Conservation (phyloP, 1,284 basidiomycete genomes). For the Coniferiporia weirii region DNA sequence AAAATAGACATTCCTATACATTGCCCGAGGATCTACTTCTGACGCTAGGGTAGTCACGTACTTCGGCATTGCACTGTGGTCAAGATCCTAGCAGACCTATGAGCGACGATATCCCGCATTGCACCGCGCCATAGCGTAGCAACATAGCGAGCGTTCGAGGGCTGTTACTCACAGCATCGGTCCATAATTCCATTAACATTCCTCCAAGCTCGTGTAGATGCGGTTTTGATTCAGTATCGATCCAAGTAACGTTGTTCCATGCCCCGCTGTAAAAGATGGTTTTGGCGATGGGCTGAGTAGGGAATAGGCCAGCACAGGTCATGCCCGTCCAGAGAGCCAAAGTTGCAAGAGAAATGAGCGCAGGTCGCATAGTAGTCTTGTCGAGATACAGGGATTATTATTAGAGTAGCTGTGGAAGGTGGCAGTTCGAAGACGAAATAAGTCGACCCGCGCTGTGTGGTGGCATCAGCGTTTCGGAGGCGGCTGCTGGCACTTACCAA, state of each 20-base stretch:
- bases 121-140: background rate
- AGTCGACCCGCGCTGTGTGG: too few relatives aligned
- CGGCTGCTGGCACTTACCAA: background rate
- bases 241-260: constrained; percentile 39
- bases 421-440: background rate
- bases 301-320: constrained; percentile 32
- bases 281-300: constrained; percentile 41
- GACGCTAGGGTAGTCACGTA: constrained; percentile 31
- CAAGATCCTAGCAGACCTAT: background rate
- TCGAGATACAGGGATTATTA: background rate
- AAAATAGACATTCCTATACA: constrained; percentile 26
- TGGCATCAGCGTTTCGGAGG: too few relatives aligned
- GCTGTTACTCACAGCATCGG: constrained; percentile 32
- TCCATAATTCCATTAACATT: constrained; percentile 39
- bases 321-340: background rate
- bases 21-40: constrained; percentile 29
- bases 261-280: constrained; percentile 40
- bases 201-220: constrained; percentile 34
- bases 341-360: background rate
- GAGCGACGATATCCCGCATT: background rate
- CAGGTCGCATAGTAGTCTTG: background rate
- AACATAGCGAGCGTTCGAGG: background rate
- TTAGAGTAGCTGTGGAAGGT: background rate
- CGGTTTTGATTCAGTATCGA: constrained; percentile 39
- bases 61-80: constrained; percentile 24